These are phyloP conservation scores for Alternaria metachromatica DNA, from an alignment of 2,329 filamentous ascomycete species.

Conservation along the genomic window DNA sequence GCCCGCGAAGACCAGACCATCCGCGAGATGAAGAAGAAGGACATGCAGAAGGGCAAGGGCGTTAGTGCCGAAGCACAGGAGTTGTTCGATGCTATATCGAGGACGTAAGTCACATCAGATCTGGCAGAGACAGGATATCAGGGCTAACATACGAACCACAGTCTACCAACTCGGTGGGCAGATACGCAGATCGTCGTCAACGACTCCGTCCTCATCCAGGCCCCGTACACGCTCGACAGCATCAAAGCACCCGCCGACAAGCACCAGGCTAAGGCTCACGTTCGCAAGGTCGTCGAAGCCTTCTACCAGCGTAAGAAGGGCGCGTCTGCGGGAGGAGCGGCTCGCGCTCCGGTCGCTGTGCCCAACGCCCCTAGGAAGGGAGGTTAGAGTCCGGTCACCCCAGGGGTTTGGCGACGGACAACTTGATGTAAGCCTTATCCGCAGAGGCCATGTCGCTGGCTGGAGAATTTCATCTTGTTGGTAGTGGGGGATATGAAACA, in stretches of 20 bases:
- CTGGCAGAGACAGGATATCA: neutral
- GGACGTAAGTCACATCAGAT: constrained; percentile 54
- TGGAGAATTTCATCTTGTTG: neutral
- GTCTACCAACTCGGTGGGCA: constrained; percentile 65
- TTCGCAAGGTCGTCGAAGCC: constrained; percentile 56
- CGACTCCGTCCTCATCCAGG: constrained; percentile 64
- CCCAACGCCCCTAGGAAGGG: constrained; percentile 42
- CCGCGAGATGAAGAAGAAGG: constrained; percentile 62
- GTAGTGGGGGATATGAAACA: rapidly evolving
- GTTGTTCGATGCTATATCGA: constrained; percentile 66
- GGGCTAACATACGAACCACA: constrained; percentile 23
- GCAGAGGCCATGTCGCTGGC: neutral
- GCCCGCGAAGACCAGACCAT: constrained; percentile 64
- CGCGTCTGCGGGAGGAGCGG: constrained; percentile 19
- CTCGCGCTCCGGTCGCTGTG: constrained; percentile 37
- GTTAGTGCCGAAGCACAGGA: constrained; percentile 68
- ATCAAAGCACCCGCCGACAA: constrained; percentile 56
- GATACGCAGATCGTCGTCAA: constrained; percentile 65
- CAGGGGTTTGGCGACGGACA: neutral
- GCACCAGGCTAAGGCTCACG: constrained; percentile 50
- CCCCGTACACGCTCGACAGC: constrained; percentile 65
- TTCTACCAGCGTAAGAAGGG: constrained; percentile 53
- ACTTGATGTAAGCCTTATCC: neutral
- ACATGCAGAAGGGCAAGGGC: constrained; percentile 65
- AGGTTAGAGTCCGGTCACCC: constrained; percentile 11